Conservation (phyloP, 2,329 filamentous ascomycete genomes). For the Geosmithia putterillii region DNA sequence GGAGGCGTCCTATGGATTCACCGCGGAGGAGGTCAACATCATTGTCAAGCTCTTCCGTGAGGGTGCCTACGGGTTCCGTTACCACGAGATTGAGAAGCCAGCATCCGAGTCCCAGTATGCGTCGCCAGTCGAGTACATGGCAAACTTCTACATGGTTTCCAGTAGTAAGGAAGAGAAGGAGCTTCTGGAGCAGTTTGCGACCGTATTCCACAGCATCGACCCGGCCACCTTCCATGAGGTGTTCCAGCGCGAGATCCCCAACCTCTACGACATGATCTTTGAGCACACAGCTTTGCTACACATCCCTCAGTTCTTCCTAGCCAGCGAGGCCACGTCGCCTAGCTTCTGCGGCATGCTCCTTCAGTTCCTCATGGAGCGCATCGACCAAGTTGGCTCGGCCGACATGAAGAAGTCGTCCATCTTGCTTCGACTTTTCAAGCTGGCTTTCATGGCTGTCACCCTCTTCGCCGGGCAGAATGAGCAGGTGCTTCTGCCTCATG, state of each 20-base stretch:
- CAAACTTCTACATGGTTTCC: conserved; percentile 88
- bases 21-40: conserved; percentile 91
- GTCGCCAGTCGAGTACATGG: conserved; percentile 82
- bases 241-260: conserved; percentile 93
- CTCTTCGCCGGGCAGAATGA: conserved; percentile 93
- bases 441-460: conserved; percentile 98
- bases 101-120: conserved; percentile 59
- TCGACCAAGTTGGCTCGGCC: conserved; percentile 85
- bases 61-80: conserved; percentile 90
- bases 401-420: conserved; percentile 92
- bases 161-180: conserved; percentile 97
- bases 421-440: conserved; percentile 84
- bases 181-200: conserved; percentile 90
- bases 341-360: conserved; percentile 97
- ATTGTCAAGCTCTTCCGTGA: conserved; percentile 97
- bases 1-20: conserved; percentile 92
- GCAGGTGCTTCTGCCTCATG: conserved; percentile 86
- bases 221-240: conserved; percentile 98
- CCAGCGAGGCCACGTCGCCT: conserved; percentile 95
- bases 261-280: conserved; percentile 95
- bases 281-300: conserved; percentile 90
- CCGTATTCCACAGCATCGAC: conserved; percentile 96
- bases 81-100: conserved; percentile 84
- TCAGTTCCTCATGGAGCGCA: conserved; percentile 92
- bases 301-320: conserved; percentile 94